Base-by-base conservation (phyloP, 208 protist genomes). In the Novymonas esmeraldas region DNA sequence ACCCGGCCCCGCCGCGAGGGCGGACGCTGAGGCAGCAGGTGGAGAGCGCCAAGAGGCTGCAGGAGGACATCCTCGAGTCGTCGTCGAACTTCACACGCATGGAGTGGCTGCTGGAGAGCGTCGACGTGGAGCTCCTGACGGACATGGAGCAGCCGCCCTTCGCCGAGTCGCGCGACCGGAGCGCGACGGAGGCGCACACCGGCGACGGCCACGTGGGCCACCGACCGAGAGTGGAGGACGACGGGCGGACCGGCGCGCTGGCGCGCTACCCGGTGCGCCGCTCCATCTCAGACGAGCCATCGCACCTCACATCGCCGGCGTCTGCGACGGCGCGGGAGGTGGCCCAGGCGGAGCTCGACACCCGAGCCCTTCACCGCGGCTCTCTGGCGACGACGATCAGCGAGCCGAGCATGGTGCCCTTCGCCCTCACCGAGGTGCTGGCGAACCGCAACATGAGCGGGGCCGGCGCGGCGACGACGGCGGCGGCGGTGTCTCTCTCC, bases 101-200 rank as follows among this genome's bases (percentile, higher is more conserved):
- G 57, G 67, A 44, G n/a, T 90, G 80, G 80, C 66, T 87, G 11
- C 61, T 87, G 44, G 78, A 87, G 54, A 90, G 84, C 46, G 46
- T 85, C 9, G 84, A 85, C 34, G 51, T 61, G 1, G 72, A 72
- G 38, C 60, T 85, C 20, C 1, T 76, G 26, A 77, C 69, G 6
- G 74, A 84, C n/a, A 24, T 62, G 16, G 3, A n/a, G 56, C 24
- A 50, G 20, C 22, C 55, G 7, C 58, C 26, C 34, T 41, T 42
- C 11, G 42, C 61, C 14, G 61, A 64, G 42, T 6, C 2, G 34
- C 10, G 24, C 13, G 34, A 36, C 50, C 1, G 2, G 3, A 3
- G 20, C 7, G 9, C 33, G n/a, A 26, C 16, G 10, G 48, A 18
- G 16, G 36, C 54, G 6, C 20, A 5, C 13, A n/a, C 31, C 4